These are phyloP conservation scores for Phytopythium ostracodes DNA, from an alignment of 352 stramenopile genomes.

Conservation along the genomic window DNA sequence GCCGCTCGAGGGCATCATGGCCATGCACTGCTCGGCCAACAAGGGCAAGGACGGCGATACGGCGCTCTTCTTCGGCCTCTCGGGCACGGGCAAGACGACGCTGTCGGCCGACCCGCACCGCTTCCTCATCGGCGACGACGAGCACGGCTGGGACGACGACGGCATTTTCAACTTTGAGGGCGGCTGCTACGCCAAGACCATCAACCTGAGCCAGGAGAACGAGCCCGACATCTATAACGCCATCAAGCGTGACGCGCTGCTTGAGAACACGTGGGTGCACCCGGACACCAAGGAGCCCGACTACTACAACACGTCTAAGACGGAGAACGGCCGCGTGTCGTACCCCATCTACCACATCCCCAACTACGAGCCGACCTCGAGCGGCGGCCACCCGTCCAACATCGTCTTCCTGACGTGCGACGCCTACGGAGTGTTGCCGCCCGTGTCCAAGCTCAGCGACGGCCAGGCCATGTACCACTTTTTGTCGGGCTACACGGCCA, in stretches of 20 bases:
- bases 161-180: constrained; percentile 99
- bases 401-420: constrained; percentile 98
- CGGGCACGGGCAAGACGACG: constrained; percentile 88
- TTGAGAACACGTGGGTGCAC: constrained; percentile 95
- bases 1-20: constrained; percentile 53
- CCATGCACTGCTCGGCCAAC: constrained; percentile 62
- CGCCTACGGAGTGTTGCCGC: constrained; percentile 97
- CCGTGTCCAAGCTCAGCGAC: constrained; percentile 92
- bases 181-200: constrained; percentile 99
- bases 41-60: constrained; percentile 86
- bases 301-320: constrained; percentile 96
- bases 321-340: constrained; percentile 97
- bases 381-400: constrained; percentile 93
- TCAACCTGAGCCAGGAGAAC: constrained; percentile 94
- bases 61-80: constrained; percentile 97
- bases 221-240: constrained; percentile 98
- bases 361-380: constrained; percentile 87
- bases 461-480: constrained; percentile 99
- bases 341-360: constrained; percentile 99
- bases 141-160: constrained; percentile 98
- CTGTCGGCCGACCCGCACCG: constrained; percentile 89
- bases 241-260: constrained; percentile 94
- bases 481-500: constrained; percentile 97
- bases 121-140: constrained; percentile 78
- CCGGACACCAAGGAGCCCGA: constrained; percentile 87